Conservation (phyloP, 352 stramenopile genomes). For the Globisporangium viniferum region DNA sequence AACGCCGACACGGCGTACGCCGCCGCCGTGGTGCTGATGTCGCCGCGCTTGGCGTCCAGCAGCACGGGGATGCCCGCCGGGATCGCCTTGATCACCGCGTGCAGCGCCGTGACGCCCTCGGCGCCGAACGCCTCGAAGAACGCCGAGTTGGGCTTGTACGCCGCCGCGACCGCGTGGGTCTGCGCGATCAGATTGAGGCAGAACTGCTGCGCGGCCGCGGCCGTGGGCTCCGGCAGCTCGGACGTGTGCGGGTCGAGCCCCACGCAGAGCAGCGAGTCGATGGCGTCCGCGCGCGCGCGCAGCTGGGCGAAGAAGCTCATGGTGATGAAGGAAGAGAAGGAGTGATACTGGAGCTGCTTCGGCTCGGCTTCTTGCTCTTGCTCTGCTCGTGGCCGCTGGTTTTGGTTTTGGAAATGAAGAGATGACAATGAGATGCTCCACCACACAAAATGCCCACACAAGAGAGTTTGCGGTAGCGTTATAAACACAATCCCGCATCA, state of each 20-base stretch:
- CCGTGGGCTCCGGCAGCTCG: constrained; percentile 78
- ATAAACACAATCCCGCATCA: no score
- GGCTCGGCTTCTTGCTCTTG: not conserved
- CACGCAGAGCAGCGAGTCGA: constrained; percentile 97
- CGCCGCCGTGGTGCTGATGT: constrained; percentile 97
- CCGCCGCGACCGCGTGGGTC: constrained; percentile 91
- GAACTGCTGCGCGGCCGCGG: constrained; percentile 91
- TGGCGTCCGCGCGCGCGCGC: constrained; percentile 75
- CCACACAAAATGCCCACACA: not conserved
- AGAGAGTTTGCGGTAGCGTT: no score
- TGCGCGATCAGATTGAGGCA: constrained; percentile 94
- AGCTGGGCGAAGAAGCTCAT: constrained; percentile 89
- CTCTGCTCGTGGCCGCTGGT: constrained; percentile 6
- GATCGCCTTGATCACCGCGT: constrained; percentile 88
- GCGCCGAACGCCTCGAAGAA: constrained; percentile 96
- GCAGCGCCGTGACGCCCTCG: constrained; percentile 88
- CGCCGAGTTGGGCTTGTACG: constrained; percentile 99
- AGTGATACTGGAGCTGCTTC: not conserved
- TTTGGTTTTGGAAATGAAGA: constrained; percentile 1
- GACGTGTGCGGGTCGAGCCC: constrained; percentile 95
- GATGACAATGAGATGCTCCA: not conserved
- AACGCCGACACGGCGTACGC: constrained; percentile 96
- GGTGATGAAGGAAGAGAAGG: constrained; percentile 6
- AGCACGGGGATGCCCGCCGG: constrained; percentile 93
- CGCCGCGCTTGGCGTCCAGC: constrained; percentile 97